These are phyloP conservation scores for Cystofilobasidium macerans DNA, from an alignment of 768 basidiomycete species.

Conservation along the genomic window DNA sequence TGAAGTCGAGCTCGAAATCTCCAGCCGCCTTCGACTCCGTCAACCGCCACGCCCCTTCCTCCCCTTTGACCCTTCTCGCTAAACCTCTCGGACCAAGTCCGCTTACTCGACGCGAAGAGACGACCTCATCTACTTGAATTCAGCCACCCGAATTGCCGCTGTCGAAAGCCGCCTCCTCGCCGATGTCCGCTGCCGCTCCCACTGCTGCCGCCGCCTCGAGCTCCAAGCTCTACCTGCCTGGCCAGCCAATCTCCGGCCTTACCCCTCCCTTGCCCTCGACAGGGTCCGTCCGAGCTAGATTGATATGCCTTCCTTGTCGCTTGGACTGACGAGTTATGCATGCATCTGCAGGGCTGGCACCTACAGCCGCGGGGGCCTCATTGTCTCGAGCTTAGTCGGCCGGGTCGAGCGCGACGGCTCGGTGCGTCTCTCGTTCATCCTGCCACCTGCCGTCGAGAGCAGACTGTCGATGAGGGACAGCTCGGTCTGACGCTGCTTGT, in stretches of 20 bases:
- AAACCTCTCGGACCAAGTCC: too few species aligned
- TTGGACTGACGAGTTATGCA: neutral
- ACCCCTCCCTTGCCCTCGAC: constrained; percentile 3
- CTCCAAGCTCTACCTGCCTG: constrained; percentile 18
- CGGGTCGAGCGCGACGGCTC: constrained; percentile 21
- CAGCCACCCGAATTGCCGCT: neutral
- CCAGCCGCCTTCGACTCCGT: too few species aligned
- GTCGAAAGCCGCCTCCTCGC: neutral
- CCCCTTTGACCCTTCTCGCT: too few species aligned
- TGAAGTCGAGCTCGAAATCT: too few species aligned
- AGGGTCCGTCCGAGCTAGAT: constrained; percentile 6
- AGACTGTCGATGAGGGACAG: too few species aligned
- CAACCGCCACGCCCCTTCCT: too few species aligned
- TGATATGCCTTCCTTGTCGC: neutral
- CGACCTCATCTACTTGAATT: too few species aligned
- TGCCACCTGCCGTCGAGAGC: too few species aligned
- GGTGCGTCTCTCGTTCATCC: neutral
- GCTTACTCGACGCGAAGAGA: too few species aligned
- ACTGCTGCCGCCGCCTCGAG: neutral
- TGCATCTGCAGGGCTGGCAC: constrained; percentile 13
- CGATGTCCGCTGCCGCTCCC: too few species aligned
- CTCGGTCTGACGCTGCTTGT: neutral
- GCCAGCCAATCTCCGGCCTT: constrained; percentile 12
- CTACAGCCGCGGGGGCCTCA: neutral
- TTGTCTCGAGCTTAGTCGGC: constrained; percentile 14